phyloP scores from a whole-genome alignment of 306 rosid genomes.

The Cucurbita ficifolia region DNA sequence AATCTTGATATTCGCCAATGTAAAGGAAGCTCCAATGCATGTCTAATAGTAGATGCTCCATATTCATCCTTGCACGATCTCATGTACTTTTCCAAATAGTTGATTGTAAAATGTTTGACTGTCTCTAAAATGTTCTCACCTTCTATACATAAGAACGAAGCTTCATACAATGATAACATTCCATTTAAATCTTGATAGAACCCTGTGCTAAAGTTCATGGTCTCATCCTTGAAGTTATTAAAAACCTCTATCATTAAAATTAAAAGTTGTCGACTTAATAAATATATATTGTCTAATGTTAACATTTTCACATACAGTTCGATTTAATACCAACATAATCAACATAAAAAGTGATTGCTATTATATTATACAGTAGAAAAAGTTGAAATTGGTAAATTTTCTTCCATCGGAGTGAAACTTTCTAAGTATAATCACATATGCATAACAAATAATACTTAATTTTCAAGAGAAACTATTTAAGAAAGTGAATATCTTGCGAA shows the following conservation, averaged over 20 bases:
- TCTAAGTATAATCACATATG: too few species aligned
- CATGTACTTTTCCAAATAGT: neutral
- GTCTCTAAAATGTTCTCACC: neutral
- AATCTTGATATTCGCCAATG: slow-evolving; percentile 10
- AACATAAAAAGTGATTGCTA: too few species aligned
- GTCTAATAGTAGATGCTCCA: neutral
- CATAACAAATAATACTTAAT: too few species aligned
- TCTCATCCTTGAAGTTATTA: neutral
- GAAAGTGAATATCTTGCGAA: neutral
- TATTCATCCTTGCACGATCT: neutral
- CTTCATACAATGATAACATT: slow-evolving; percentile 10
- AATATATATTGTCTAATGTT: too few species aligned
- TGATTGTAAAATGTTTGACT: neutral
- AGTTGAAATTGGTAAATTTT: too few species aligned
- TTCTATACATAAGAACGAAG: neutral
- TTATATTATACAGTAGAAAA: too few species aligned
- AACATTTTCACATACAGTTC: too few species aligned
- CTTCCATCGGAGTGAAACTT: too few species aligned
- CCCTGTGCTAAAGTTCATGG: neutral
- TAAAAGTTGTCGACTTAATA: too few species aligned
- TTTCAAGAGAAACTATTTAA: too few species aligned
- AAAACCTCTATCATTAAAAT: neutral
- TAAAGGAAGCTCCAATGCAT: slow-evolving; percentile 10
- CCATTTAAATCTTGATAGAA: neutral
- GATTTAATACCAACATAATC: too few species aligned